Evolutionary conservation across 371 early-diverging fungal genomes (phyloP), one percentile per base, ranked within the genome.

Genomic region (Blakeslea trispora): DNA sequence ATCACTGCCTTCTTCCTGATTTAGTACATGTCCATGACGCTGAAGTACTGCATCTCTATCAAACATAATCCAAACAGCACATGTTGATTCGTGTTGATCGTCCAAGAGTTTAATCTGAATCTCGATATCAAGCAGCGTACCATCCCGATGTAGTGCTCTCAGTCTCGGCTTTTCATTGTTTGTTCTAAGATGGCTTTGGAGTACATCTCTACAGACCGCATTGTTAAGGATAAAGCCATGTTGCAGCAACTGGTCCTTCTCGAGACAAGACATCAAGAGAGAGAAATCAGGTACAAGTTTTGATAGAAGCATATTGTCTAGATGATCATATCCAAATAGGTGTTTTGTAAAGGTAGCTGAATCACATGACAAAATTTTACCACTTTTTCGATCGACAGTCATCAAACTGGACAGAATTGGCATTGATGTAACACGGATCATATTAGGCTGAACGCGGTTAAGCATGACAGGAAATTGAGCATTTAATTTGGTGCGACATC

Each of bases 331-430:
- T 22, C 88, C 88, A 68, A 89, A 88, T 35, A 89, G 70, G 54
- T 85, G 85, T 62, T 84, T 81, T 18, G 75, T 72, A 63, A 89
- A 87, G 6, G 76, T 64, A 5, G 74, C 58, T 9, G 46, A 42
- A 55, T 86, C 82, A 58, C 81, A 82, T 14, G 78, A 73, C 50
- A 81, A 77, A 40, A 87, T 80, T 19, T 70, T 54, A 0, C 82
- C 81, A 28, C 43, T 47, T 3, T 72, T 63, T 23, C 68, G 72
- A 23, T 75, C 66, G 15, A 79, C 64, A 10, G 85, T 85, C 55
- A 88, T 72, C n/a, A 88, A 76, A 14, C 88, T 87, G 7, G 88
- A 81, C 48, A 89, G 81, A 55, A 82, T 76, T 17, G 87, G 85
- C 59, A 87, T 84, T 7, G 86, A 82, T 21, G 85, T 84, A 35